Base-by-base conservation (phyloP, 2,329 filamentous ascomycete species). In the Exophiala xenobiotica region DNA sequence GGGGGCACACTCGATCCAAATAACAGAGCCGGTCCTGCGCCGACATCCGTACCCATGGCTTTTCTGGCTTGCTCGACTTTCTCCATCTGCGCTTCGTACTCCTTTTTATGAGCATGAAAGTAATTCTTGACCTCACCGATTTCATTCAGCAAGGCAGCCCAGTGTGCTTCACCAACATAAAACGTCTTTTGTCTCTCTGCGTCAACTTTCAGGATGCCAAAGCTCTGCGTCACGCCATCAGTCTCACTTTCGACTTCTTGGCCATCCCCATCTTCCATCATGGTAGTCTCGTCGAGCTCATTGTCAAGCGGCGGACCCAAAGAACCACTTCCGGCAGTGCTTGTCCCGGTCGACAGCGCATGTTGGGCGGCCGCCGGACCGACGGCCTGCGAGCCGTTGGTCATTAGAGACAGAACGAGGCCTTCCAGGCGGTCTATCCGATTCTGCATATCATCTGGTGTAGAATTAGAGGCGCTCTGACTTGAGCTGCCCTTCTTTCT, bases 371-470 rank as follows among this genome's bases (percentile, higher is more conserved):
- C 81, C 14, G 77, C 69, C 3, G 78, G 76, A 18, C 81, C 81
- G 40, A 78, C 76, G 48, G 80, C 78, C 59, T 80, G 76, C n/a
- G 78, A 79, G 51, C 89, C 89, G 68, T 88, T 91, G 65, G 92
- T 92, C 92, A 97, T 96, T 66, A 97, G 72, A 22, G 90, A 95
- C 59, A 97, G 73, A 55, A 97, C 92, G 68, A 97, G 75, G 62
- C 88, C 87, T 78, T 97, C 92, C 60, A 97, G 78, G 63, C 92
- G 83, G 75, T 97, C 91, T 73, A 97, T 97, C 68, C 93, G 87
- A 67, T 95, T 95, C 74, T 97, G 92, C 92, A 97, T 96, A 71
- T 96, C 92, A 78, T 96, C 91, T 43, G 92, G 90, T 62, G 80
- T 77, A 72, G 81, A 72, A 45, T 47, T 56, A 4, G 48, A 44